Percentiles rank a stretch among this genome's conserved stretches.
These are phyloP conservation scores for Neurospora africana DNA, from an alignment of 495 filamentous ascomycete species.

Conservation along the genomic window DNA sequence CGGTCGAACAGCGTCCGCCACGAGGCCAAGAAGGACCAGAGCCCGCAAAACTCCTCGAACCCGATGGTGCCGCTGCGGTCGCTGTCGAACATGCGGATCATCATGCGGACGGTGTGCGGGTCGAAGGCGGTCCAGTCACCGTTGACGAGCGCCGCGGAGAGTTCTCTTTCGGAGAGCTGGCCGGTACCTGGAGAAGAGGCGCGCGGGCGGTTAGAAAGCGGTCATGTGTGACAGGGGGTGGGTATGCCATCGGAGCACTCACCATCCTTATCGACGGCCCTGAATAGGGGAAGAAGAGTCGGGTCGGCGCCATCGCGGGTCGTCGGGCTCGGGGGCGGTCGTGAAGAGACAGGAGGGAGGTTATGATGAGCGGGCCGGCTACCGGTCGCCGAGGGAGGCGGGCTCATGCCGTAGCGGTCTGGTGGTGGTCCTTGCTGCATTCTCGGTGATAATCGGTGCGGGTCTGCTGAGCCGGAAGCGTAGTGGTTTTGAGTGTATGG, in stretches of 20 bases:
- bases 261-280: conserved; percentile 81
- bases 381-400: conserved; percentile 22
- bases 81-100: conserved; percentile 97
- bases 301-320: conserved; percentile 56
- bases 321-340: conserved; percentile 54
- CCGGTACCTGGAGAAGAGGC: conserved; percentile 49
- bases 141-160: conserved; percentile 87
- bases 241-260: conserved; percentile 9
- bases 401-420: conserved; percentile 20
- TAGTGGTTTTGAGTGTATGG: neutral
- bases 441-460: conserved; percentile 13
- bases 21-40: conserved; percentile 90
- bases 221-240: neutral
- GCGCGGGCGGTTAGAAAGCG: neutral
- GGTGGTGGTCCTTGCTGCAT: conserved; percentile 6
- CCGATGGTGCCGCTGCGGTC: conserved; percentile 80
- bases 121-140: conserved; percentile 93
- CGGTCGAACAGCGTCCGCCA: conserved; percentile 93
- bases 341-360: conserved; percentile 45
- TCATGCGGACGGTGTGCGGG: conserved; percentile 93
- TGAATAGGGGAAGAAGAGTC: conserved; percentile 74
- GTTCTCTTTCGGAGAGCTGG: conserved; percentile 75
- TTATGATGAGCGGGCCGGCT: conserved; percentile 37
- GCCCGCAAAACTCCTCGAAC: conserved; percentile 89
- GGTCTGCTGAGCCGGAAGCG: neutral